Conservation (phyloP, 2,329 filamentous ascomycete species). For the Knufia fluminis region DNA sequence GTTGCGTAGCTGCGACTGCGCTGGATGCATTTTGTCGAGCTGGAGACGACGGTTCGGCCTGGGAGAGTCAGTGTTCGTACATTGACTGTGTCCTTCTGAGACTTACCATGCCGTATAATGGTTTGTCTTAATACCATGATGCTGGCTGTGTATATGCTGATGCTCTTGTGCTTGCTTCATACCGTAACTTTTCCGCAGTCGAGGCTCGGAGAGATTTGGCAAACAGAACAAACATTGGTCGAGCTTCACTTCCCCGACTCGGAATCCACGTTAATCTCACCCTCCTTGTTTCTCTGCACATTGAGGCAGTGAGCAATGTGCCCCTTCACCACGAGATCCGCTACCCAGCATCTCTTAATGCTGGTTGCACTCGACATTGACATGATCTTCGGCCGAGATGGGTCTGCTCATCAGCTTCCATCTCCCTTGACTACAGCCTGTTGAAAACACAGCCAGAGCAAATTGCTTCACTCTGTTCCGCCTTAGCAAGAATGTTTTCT, state of each 20-base stretch:
- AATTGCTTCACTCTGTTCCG: not conserved
- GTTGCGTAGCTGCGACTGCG: slow-evolving; percentile 14
- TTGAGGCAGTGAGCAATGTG: no score
- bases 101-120: slow-evolving; percentile 21
- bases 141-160: not conserved
- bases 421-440: not conserved
- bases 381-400: no score
- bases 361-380: not conserved
- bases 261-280: no score
- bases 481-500: not conserved
- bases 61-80: not conserved
- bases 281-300: no score
- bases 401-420: no score
- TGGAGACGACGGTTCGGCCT: slow-evolving; percentile 21
- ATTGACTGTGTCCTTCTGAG: no score
- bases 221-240: not conserved
- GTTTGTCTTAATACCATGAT: slow-evolving; percentile 22
- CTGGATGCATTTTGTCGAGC: slow-evolving; percentile 12
- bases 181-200: not conserved
- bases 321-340: no score
- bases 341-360: not conserved
- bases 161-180: not conserved
- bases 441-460: not conserved
- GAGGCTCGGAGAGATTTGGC: not conserved
- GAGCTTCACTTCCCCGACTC: not conserved